phyloP scores from a whole-genome alignment of 306 rosid genomes.

The Quercus engelmannii region DNA sequence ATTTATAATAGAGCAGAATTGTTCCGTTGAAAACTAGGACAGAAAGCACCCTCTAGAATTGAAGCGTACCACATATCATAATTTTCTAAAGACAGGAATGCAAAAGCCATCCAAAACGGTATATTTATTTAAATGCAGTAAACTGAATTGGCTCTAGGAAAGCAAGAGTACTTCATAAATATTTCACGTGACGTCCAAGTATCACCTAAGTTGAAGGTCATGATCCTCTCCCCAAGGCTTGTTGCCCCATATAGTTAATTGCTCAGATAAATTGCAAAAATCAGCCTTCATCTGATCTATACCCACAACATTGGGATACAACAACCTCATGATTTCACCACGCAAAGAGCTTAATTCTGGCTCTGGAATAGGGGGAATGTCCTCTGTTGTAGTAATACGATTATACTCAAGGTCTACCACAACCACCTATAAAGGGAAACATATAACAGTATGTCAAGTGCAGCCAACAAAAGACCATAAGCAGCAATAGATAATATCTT shows the following conservation, averaged over 20 bases:
- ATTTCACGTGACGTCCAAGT: slow-evolving; percentile 28
- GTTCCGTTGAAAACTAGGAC: slow-evolving; percentile 10
- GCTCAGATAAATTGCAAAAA: slow-evolving; percentile 46
- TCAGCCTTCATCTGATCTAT: slow-evolving; percentile 78
- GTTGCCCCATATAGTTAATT: slow-evolving; percentile 49
- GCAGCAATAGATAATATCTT: background rate
- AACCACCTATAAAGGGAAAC: slow-evolving; percentile 67
- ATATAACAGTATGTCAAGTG: background rate
- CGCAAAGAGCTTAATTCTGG: slow-evolving; percentile 80
- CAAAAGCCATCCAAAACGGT: background rate
- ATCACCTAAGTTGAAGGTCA: slow-evolving; percentile 91
- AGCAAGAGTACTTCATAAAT: slow-evolving; percentile 21
- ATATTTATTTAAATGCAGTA: background rate
- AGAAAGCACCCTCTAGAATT: background rate
- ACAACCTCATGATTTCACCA: slow-evolving; percentile 64
- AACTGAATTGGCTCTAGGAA: slow-evolving; percentile 5
- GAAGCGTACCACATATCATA: background rate
- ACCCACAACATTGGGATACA: slow-evolving; percentile 84
- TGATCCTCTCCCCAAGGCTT: slow-evolving; percentile 97
- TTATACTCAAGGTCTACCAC: slow-evolving; percentile 94
- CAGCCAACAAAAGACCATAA: background rate
- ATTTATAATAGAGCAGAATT: slow-evolving; percentile 17
- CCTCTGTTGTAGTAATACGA: slow-evolving; percentile 81
- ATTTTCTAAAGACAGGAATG: background rate
- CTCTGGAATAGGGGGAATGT: slow-evolving; percentile 94